These are phyloP conservation scores for Magnaporthales sp. DNA, from an alignment of 2,329 filamentous ascomycete species.

Conservation along the genomic window DNA sequence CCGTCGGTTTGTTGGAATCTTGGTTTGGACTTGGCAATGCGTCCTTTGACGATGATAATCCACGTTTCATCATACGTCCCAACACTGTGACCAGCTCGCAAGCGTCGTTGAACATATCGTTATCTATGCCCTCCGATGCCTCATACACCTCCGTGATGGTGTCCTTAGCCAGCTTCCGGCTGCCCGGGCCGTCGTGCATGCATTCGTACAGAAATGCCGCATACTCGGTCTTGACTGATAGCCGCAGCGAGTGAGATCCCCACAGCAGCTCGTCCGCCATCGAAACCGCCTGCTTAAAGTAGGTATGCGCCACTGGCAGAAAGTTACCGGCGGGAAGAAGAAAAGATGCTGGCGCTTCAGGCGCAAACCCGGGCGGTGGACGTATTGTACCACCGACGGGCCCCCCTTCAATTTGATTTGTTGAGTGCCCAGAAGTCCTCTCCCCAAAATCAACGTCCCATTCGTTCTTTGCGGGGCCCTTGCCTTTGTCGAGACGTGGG, in stretches of 20 bases:
- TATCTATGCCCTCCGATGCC: slow-evolving; percentile 84
- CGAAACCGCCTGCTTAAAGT: slow-evolving; percentile 68
- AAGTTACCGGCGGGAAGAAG: slow-evolving; percentile 74
- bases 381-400: slow-evolving; percentile 32
- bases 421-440: slow-evolving; percentile 25
- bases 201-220: slow-evolving; percentile 92
- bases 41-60: slow-evolving; percentile 30
- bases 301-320: slow-evolving; percentile 68
- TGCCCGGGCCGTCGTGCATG: slow-evolving; percentile 69
- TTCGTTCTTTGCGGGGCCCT: slow-evolving; percentile 22
- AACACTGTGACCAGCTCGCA: slow-evolving; percentile 80
- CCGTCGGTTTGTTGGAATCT: background rate
- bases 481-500: slow-evolving; percentile 36
- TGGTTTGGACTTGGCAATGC: background rate
- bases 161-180: slow-evolving; percentile 67
- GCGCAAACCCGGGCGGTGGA: slow-evolving; percentile 45
- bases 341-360: slow-evolving; percentile 55
- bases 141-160: slow-evolving; percentile 89
- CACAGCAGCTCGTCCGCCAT: slow-evolving; percentile 71
- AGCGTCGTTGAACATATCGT: slow-evolving; percentile 90
- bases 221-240: slow-evolving; percentile 89
- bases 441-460: slow-evolving; percentile 20
- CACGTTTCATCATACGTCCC: slow-evolving; percentile 81
- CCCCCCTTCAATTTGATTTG: slow-evolving; percentile 45
- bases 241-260: slow-evolving; percentile 79